phyloP scores from a whole-genome alignment of 1,139 yeast species.

The Yamadazyma mexicana region DNA sequence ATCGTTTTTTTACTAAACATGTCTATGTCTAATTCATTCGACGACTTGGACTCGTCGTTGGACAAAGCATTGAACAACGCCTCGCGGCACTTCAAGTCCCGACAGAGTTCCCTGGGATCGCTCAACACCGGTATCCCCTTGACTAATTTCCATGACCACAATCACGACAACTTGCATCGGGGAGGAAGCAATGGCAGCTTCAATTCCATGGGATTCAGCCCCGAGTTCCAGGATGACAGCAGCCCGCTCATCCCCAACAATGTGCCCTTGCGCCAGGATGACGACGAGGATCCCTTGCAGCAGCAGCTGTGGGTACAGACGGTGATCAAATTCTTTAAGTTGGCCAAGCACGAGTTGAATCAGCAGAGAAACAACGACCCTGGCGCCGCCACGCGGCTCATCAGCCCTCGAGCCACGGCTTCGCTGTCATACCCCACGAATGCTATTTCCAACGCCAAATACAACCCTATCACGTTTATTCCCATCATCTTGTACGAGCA shows the following conservation, averaged over 20 bases:
- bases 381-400: constrained; percentile 27
- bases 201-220: background rate
- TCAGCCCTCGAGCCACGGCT: constrained; percentile 34
- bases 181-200: constrained; percentile 2
- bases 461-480: constrained; percentile 81
- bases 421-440: constrained; percentile 60
- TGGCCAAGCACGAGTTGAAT: constrained; percentile 28
- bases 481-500: constrained; percentile 92
- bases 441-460: constrained; percentile 91
- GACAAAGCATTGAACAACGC: constrained; percentile 46
- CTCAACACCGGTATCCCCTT: constrained; percentile 26
- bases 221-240: constrained; percentile 20
- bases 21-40: constrained; percentile 15
- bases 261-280: constrained; percentile 24
- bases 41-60: constrained; percentile 44
- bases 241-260: constrained; percentile 28
- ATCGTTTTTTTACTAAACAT: background rate
- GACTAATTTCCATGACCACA: constrained; percentile 14
- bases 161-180: background rate
- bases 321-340: constrained; percentile 21
- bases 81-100: constrained; percentile 26
- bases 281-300: constrained; percentile 20
- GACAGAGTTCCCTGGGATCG: constrained; percentile 28
- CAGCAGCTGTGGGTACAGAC: constrained; percentile 16
- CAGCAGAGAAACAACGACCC: constrained; percentile 16